Evolutionary conservation across 208 protist species (phyloP).

Genomic region (Leishmania arabica): DNA sequence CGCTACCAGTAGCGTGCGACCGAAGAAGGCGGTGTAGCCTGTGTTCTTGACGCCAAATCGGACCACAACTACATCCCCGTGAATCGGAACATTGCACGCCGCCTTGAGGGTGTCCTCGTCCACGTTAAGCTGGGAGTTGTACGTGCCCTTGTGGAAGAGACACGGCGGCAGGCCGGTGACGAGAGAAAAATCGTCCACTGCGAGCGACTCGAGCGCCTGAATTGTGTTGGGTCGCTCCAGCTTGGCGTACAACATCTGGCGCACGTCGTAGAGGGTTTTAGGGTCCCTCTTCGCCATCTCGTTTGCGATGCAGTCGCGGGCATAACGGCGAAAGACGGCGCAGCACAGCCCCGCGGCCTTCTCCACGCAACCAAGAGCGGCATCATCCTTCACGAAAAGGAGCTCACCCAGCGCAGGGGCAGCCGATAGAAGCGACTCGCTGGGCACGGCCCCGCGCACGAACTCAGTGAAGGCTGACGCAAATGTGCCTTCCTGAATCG

Average conservation of each 20-base stretch:
- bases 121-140: constrained; percentile 67
- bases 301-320: constrained; percentile 50
- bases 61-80: constrained; percentile 72
- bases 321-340: constrained; percentile 77
- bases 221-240: constrained; percentile 75
- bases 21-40: constrained; percentile 80
- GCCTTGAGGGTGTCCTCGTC: constrained; percentile 35
- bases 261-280: constrained; percentile 62
- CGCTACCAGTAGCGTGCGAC: constrained; percentile 80
- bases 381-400: constrained; percentile 84
- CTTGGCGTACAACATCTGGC: constrained; percentile 65
- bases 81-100: constrained; percentile 45
- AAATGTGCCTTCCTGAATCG: constrained; percentile 78
- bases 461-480: constrained; percentile 38
- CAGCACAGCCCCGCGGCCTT: constrained; percentile 82
- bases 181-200: constrained; percentile 61
- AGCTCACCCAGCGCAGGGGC: constrained; percentile 74
- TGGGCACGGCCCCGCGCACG: constrained; percentile 31
- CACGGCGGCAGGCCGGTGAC: constrained; percentile 69
- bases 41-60: constrained; percentile 81
- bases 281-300: constrained; percentile 55
- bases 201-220: constrained; percentile 70
- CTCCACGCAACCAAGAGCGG: constrained; percentile 58
- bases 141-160: constrained; percentile 77
- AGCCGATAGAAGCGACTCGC: constrained; percentile 47